phyloP scores from a whole-genome alignment of 352 stramenopile genomes.

The Phytopythium montanum region DNA sequence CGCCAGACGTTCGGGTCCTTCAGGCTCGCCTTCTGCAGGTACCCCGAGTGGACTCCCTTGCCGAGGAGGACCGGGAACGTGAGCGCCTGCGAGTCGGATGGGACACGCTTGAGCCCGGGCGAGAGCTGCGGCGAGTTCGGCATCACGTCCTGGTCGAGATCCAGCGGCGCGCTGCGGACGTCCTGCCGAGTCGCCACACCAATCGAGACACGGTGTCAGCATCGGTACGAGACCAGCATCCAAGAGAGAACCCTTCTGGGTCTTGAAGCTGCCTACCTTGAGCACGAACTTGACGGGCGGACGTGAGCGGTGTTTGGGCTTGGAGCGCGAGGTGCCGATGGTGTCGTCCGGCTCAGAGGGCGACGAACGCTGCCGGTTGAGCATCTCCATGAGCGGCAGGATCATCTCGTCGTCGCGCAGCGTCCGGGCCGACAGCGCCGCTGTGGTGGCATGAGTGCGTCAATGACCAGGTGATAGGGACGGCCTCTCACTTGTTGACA shows the following conservation, averaged over 20 bases:
- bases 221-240: background rate
- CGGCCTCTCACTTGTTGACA: background rate
- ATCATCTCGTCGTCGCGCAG: constrained; percentile 80
- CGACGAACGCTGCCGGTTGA: constrained; percentile 46
- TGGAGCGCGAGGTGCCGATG: constrained; percentile 37
- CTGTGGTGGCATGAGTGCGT: constrained; percentile 9
- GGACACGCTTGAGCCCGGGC: constrained; percentile 7
- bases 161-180: constrained; percentile 59
- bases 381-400: constrained; percentile 59
- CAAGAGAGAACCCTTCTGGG: background rate
- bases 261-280: constrained; percentile 48
- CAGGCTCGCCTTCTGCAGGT: constrained; percentile 79
- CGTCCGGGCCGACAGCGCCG: constrained; percentile 61
- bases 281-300: constrained; percentile 81
- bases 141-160: constrained; percentile 50
- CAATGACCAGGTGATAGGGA: too few species aligned
- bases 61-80: constrained; percentile 68
- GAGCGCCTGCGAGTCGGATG: constrained; percentile 45
- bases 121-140: constrained; percentile 14
- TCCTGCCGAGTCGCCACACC: constrained; percentile 33
- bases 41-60: constrained; percentile 75
- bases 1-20: constrained; percentile 78
- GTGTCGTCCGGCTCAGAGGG: constrained; percentile 47
- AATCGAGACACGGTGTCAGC: background rate
- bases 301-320: constrained; percentile 54